Percentiles rank a stretch among this genome's conserved stretches.
Evolutionary conservation across 192 early-diverging fungal species (phyloP).

Genomic region (Phycomyces nitens): DNA sequence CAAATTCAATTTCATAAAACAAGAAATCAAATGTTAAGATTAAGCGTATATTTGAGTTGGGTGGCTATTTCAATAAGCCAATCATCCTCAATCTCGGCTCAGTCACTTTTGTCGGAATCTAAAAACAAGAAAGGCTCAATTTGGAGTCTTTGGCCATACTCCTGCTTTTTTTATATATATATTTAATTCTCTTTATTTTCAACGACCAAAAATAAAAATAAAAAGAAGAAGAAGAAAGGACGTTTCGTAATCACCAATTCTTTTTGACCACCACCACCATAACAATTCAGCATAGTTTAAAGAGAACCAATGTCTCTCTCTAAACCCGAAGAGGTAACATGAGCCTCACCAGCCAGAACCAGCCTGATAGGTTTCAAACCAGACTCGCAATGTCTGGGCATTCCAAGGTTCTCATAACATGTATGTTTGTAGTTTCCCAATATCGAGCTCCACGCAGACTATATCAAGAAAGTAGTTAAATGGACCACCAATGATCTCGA

Average conservation of each 20-base stretch:
- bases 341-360: too few species aligned
- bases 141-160: not conserved
- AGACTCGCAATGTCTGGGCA: too few species aligned
- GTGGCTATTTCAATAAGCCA: not conserved
- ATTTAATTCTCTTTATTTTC: not conserved
- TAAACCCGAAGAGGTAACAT: conserved; percentile 3
- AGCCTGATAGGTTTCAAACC: too few species aligned
- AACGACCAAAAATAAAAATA: conserved; percentile 3
- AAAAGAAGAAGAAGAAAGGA: not conserved
- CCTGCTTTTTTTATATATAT: not conserved
- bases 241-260: not conserved
- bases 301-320: conserved; percentile 2
- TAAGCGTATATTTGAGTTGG: not conserved
- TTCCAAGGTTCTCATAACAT: conserved; percentile 1
- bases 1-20: not conserved
- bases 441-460: conserved; percentile 23
- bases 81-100: not conserved
- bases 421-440: conserved; percentile 14
- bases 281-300: too few species aligned
- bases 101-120: not conserved
- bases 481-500: conserved; percentile 28
- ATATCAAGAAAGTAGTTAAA: conserved; percentile 25
- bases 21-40: not conserved
- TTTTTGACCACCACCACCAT: conserved; percentile 6
- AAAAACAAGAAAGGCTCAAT: not conserved